Evolutionary conservation across 2,329 filamentous ascomycete species (phyloP).

Genomic region (Hypoxylon sp.): DNA sequence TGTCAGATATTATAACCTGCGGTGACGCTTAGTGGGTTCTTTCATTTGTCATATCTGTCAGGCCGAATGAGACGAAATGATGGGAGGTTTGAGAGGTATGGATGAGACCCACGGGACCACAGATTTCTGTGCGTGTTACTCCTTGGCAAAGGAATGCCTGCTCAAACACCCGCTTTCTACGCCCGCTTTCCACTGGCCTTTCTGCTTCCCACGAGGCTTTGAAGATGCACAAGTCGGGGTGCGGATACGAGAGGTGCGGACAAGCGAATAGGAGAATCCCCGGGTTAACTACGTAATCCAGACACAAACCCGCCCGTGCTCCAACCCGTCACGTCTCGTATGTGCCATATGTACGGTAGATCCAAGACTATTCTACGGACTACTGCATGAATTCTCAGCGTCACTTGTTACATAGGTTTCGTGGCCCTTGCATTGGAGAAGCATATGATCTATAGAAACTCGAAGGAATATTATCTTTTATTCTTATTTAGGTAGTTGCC

Average conservation of each 20-base stretch:
- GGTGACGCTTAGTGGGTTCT: slow-evolving; percentile 1
- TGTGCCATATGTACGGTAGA: not conserved
- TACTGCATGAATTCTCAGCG: slow-evolving; percentile 5
- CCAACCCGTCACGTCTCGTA: slow-evolving; percentile 20
- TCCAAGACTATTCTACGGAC: slow-evolving; percentile 7
- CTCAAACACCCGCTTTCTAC: not conserved
- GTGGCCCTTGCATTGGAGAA: slow-evolving; percentile 6
- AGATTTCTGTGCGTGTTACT: slow-evolving; percentile 9
- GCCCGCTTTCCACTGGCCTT: slow-evolving; percentile 27
- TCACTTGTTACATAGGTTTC: slow-evolving; percentile 11
- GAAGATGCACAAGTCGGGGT: slow-evolving; percentile 32
- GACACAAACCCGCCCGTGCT: slow-evolving; percentile 20
- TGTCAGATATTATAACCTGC: not conserved
- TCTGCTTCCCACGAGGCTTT: slow-evolving; percentile 36
- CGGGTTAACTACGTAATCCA: slow-evolving; percentile 22
- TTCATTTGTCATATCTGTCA: slow-evolving; percentile 11
- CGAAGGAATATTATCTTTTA: not conserved
- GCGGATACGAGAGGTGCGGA: slow-evolving; percentile 3
- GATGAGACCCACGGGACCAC: slow-evolving; percentile 18
- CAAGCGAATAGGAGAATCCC: slow-evolving; percentile 28
- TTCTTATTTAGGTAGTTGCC: too few species aligned
- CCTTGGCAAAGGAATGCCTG: slow-evolving; percentile 12
- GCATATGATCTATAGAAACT: not conserved
- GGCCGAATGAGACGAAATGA: slow-evolving; percentile 35
- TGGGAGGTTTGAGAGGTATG: slow-evolving; percentile 14